Percentiles rank a stretch among this genome's conserved stretches.
phyloP scores from a whole-genome alignment of 2,329 filamentous ascomycete species.

The Talaromyces piceae region DNA sequence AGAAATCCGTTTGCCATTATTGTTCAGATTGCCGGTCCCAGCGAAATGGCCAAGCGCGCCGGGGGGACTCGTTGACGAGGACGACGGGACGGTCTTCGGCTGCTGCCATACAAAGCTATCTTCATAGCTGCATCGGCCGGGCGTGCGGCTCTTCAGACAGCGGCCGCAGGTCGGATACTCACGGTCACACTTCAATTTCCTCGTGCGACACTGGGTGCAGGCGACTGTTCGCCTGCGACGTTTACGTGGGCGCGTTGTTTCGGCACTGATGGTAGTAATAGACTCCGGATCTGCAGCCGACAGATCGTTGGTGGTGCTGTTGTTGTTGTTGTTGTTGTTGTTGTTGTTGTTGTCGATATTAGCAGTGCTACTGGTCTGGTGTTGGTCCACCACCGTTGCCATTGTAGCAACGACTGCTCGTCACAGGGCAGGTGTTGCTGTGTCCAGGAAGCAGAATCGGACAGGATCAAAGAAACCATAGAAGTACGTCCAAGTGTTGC shows the following conservation, averaged over 20 bases:
- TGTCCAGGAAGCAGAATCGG: background rate
- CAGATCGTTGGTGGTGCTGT: background rate
- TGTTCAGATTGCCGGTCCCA: background rate
- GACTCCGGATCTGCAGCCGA: background rate
- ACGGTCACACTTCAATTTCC: constrained; percentile 38
- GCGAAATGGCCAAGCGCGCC: constrained; percentile 16
- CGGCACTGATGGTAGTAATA: background rate
- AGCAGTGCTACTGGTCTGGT: too few relatives aligned
- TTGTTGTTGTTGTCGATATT: too few relatives aligned
- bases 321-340: too few relatives aligned
- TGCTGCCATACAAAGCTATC: constrained; percentile 35
- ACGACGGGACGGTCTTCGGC: constrained; percentile 25
- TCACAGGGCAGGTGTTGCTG: background rate
- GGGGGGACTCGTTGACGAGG: constrained; percentile 4
- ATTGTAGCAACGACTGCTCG: background rate
- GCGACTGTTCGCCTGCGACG: constrained; percentile 34
- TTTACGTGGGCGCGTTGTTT: constrained; percentile 24
- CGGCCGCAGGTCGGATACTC: constrained; percentile 34
- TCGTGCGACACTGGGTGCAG: constrained; percentile 34
- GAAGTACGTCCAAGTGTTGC: too few relatives aligned
- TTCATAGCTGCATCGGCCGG: constrained; percentile 33
- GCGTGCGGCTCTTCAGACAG: constrained; percentile 31
- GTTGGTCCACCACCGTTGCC: constrained; percentile 1
- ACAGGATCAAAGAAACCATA: background rate
- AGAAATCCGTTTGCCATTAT: constrained; percentile 1